These are phyloP conservation scores for Pseudogymnoascus sp. DNA, from an alignment of 2,329 filamentous ascomycete genomes.

Conservation along the genomic window DNA sequence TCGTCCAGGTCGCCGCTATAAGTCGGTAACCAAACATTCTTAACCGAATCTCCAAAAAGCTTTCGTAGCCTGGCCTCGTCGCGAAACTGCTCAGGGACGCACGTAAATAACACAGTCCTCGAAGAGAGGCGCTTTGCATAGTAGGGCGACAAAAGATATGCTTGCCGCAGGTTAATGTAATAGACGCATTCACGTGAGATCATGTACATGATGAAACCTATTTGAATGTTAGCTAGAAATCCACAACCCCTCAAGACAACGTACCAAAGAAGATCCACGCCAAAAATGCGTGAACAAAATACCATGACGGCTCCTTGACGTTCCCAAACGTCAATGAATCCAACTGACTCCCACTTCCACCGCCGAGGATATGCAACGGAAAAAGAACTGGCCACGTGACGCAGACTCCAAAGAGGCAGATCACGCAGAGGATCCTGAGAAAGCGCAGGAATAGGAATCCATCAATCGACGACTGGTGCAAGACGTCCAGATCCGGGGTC, in stretches of 20 bases:
- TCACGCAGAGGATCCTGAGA: constrained; percentile 50
- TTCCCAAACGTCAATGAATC: constrained; percentile 55
- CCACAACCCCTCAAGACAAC: not conserved
- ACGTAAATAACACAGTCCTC: constrained; percentile 58
- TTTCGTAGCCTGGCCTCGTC: constrained; percentile 46
- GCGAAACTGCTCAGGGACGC: constrained; percentile 52
- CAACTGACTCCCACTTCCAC: constrained; percentile 42
- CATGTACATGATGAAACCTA: constrained; percentile 54
- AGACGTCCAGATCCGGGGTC: constrained; percentile 32
- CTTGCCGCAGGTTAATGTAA: constrained; percentile 61
- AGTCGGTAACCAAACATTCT: constrained; percentile 55
- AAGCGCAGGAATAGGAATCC: constrained; percentile 58
- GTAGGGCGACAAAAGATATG: constrained; percentile 56
- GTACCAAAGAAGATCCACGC: constrained; percentile 53
- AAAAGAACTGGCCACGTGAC: constrained; percentile 59
- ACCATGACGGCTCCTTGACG: constrained; percentile 39
- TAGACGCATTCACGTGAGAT: constrained; percentile 58
- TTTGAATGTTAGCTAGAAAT: not conserved
- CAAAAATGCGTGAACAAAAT: constrained; percentile 52
- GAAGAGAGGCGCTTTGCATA: constrained; percentile 58
- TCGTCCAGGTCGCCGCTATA: constrained; percentile 51
- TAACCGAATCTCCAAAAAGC: constrained; percentile 53
- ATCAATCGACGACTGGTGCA: constrained; percentile 59
- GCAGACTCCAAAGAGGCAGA: constrained; percentile 51
- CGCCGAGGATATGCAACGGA: constrained; percentile 55